Evolutionary conservation across 345 rosid genomes (phyloP).

Genomic region (Brassica nigra): DNA sequence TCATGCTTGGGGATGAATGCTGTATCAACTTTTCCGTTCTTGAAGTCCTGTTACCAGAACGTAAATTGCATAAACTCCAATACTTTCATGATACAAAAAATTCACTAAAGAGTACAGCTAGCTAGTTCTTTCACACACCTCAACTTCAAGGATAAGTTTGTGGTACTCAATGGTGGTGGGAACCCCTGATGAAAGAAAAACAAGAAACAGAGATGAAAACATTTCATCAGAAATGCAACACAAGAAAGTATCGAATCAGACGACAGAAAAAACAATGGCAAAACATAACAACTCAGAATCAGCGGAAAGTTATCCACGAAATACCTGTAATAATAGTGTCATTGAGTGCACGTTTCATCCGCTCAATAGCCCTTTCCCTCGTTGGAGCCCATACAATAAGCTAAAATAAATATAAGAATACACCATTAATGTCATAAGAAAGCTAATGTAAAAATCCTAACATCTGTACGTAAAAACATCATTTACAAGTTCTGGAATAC

Average conservation of each 20-base stretch:
- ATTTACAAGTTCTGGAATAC: slow-evolving; percentile 5
- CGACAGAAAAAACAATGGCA: not conserved
- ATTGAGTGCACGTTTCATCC: slow-evolving; percentile 96
- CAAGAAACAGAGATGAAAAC: not conserved
- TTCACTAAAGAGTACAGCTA: not conserved
- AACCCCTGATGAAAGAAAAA: slow-evolving; percentile 57
- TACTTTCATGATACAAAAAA: not conserved
- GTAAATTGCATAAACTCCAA: not conserved
- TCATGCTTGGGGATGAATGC: slow-evolving; percentile 97
- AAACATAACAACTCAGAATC: not conserved
- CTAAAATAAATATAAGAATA: slow-evolving; percentile 45
- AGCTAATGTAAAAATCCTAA: not conserved
- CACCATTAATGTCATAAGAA: not conserved
- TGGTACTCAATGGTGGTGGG: slow-evolving; percentile 97
- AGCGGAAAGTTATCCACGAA: not conserved
- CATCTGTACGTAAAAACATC: not conserved
- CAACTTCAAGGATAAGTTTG: slow-evolving; percentile 93
- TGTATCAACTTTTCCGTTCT: slow-evolving; percentile 91
- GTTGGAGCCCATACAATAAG: slow-evolving; percentile 99
- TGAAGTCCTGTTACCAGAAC: slow-evolving; percentile 70
- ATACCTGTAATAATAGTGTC: slow-evolving; percentile 91
- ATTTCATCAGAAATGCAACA: not conserved
- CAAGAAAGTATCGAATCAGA: not conserved
- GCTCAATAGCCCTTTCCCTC: slow-evolving; percentile 93
- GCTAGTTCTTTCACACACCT: slow-evolving; percentile 52